Conservation (phyloP, 2,329 filamentous ascomycete species). For the Tricladium varicosporioides region DNA sequence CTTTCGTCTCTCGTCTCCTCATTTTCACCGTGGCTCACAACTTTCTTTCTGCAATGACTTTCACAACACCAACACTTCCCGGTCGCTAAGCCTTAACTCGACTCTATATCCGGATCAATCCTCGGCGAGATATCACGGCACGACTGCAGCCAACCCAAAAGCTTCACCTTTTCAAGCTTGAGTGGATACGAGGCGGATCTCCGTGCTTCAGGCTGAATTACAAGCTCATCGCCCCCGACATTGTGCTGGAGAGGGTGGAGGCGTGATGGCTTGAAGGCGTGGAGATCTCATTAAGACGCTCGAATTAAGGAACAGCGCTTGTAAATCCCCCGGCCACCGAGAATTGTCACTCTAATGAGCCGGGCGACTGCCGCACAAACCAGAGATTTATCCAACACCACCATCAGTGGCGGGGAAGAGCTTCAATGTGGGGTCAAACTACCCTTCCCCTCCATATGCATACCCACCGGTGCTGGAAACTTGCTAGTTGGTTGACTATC, state of each 20-base stretch:
- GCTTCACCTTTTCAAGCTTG: background rate
- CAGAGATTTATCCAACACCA: background rate
- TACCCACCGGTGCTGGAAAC: background rate
- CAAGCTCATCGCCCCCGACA: background rate
- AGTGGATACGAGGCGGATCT: background rate
- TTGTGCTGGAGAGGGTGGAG: background rate
- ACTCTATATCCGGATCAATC: background rate
- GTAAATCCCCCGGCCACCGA: background rate
- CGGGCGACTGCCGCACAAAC: background rate
- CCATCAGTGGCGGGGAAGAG: background rate
- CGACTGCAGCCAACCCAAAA: background rate
- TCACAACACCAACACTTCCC: slow-evolving; percentile 1
- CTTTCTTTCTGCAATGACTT: background rate
- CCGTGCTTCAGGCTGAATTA: background rate
- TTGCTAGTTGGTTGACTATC: background rate
- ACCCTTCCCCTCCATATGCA: background rate
- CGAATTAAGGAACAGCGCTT: background rate
- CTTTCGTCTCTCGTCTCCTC: background rate
- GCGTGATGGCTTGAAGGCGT: background rate
- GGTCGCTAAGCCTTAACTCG: background rate
- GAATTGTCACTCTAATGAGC: background rate
- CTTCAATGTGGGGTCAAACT: background rate
- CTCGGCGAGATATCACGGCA: background rate
- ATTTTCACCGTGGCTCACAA: background rate
- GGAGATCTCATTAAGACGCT: background rate